Evolutionary conservation across 768 basidiomycete genomes (phyloP), one percentile per base, ranked within the genome.

Genomic region (Wakefieldia striispora): DNA sequence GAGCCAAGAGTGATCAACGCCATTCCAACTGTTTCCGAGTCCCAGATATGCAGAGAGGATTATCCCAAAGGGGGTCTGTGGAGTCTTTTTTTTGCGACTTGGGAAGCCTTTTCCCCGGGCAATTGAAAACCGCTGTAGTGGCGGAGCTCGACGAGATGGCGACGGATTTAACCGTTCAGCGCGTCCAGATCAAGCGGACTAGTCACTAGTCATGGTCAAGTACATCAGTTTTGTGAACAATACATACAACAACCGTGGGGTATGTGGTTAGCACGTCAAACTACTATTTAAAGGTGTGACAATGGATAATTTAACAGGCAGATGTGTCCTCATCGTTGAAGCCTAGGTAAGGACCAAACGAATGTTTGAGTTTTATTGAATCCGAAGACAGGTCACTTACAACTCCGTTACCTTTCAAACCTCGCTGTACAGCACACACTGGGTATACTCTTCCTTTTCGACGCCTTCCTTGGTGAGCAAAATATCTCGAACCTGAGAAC

Each of bases 401-500:
- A 17, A 19, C 5, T 21, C 20, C 16, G 3, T 27, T 7, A 20
- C 33, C 8, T 14, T 23, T 66, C 49, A 65, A 50, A 74, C 72
- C 41, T 69, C 64, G 21, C 41, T 77, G 49, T 80, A 64, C 47
- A 94, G 81, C 3, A 91, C 84, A 50, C 75, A 78, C 53, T 89
- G 76, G 3, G 75, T 67, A 55, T 84, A 88, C 16, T 76, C 72
- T 1, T 57, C 54, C 19, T 80, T 69, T 8, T 80, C 75, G 5
- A 68, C 63, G 5, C 84, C 90, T 64, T 93, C 78, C 23, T 78
- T 73, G 0, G 87, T 88, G 17, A 75, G 72, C 4, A 97, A 74
- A 48, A 95, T 93, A 4, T 89, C 83, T 50, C 77, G 79, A 50
- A 94, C 80, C 92, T 95, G 41, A 24, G 33, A 53, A 40, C 24